These are phyloP conservation scores for Teunomyces lycoperdinae DNA, from an alignment of 805 yeast species.

Conservation along the genomic window DNA sequence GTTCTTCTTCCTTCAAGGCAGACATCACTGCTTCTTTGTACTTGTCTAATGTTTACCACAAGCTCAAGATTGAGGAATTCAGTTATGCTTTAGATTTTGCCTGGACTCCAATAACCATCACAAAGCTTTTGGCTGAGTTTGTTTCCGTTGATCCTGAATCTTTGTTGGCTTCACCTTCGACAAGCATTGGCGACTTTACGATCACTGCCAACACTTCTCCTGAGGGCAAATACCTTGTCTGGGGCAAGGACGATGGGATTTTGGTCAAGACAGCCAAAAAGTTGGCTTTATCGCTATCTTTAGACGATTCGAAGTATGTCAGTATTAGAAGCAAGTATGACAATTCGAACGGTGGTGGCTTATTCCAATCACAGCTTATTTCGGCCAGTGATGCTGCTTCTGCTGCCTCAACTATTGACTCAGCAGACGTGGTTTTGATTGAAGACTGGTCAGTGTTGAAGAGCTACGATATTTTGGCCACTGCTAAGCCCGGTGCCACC, in stretches of 20 bases:
- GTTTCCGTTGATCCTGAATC: conserved; percentile 26
- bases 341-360: conserved; percentile 70
- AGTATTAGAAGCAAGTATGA: conserved; percentile 66
- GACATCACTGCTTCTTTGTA: conserved; percentile 75
- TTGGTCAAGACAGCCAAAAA: conserved; percentile 57
- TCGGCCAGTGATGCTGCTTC: conserved; percentile 6
- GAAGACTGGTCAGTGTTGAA: conserved; percentile 56
- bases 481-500: conserved; percentile 55
- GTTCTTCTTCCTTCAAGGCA: conserved; percentile 53
- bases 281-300: conserved; percentile 66
- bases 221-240: conserved; percentile 49
- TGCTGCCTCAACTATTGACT: conserved; percentile 38
- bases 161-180: conserved; percentile 17
- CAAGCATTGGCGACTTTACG: conserved; percentile 8
- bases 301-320: conserved; percentile 52
- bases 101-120: conserved; percentile 56
- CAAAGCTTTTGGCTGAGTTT: conserved; percentile 47
- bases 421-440: conserved; percentile 64
- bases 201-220: conserved; percentile 42
- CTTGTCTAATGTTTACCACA: conserved; percentile 42
- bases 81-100: conserved; percentile 49
- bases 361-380: conserved; percentile 62
- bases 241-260: conserved; percentile 66
- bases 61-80: conserved; percentile 47
- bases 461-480: conserved; percentile 59